phyloP scores from a whole-genome alignment of 116 monocot genomes.

The Iris pallida region DNA sequence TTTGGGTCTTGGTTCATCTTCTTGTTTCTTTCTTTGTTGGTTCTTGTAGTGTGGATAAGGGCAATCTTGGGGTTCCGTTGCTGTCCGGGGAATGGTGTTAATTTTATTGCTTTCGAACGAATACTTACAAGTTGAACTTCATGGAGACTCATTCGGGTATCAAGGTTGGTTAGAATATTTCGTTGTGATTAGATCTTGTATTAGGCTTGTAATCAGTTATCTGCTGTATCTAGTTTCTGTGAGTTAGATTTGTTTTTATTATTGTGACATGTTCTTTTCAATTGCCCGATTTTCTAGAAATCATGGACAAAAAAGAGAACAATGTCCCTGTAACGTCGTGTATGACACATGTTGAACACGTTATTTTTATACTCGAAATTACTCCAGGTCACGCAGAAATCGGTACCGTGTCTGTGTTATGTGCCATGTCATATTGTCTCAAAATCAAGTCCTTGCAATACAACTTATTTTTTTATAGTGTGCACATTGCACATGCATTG shows the following conservation, averaged over 20 bases:
- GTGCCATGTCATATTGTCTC: too few species aligned
- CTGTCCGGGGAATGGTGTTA: conserved; percentile 87
- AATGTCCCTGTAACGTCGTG: too few species aligned
- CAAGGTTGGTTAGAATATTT: conserved; percentile 33
- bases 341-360: too few species aligned
- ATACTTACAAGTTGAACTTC: conserved; percentile 85
- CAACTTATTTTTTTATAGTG: too few species aligned
- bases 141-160: conserved; percentile 85
- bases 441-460: too few species aligned
- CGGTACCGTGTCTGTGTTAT: too few species aligned
- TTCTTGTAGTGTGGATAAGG: conserved; percentile 52
- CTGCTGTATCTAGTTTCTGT: too few species aligned
- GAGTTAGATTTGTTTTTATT: neutral
- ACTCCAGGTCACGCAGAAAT: too few species aligned
- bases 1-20: neutral
- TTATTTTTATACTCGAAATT: too few species aligned
- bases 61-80: conserved; percentile 74
- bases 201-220: too few species aligned
- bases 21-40: neutral
- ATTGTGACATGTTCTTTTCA: neutral
- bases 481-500: too few species aligned
- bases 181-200: neutral
- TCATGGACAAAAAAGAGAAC: too few species aligned
- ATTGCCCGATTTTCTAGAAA: neutral
- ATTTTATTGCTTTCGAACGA: conserved; percentile 74